These are phyloP conservation scores for Phytophthora podocarpi DNA, from an alignment of 352 stramenopile species.

Conservation along the genomic window DNA sequence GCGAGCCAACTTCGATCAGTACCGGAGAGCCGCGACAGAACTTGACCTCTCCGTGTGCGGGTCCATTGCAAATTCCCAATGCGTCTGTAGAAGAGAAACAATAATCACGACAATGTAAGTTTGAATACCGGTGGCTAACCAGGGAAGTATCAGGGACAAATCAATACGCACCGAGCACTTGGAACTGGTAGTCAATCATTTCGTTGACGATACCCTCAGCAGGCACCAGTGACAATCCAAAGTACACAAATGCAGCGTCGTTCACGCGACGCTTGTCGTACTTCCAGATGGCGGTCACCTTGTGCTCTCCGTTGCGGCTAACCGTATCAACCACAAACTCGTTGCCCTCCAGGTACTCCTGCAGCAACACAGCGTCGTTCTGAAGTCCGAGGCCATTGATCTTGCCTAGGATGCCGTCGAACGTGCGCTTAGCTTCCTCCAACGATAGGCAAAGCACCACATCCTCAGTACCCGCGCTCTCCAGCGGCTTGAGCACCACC, in stretches of 20 bases:
- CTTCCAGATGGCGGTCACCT: constrained; percentile 96
- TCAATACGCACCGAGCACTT: constrained; percentile 54
- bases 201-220: constrained; percentile 71
- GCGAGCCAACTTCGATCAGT: constrained; percentile 95
- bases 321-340: constrained; percentile 98
- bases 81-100: constrained; percentile 41
- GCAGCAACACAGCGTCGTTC: constrained; percentile 86
- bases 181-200: constrained; percentile 87
- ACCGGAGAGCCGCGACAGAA: constrained; percentile 87
- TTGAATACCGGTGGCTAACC: neutral
- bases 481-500: constrained; percentile 92
- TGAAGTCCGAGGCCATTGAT: constrained; percentile 87
- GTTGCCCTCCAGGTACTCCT: constrained; percentile 94
- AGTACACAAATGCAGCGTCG: constrained; percentile 95
- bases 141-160: neutral
- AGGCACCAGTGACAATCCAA: constrained; percentile 78
- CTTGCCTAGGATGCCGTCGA: constrained; percentile 83
- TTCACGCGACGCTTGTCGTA: constrained; percentile 98
- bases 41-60: constrained; percentile 85
- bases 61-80: constrained; percentile 75
- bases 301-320: constrained; percentile 92
- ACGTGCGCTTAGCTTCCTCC: constrained; percentile 83
- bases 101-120: constrained; percentile 1
- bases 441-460: constrained; percentile 83
- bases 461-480: constrained; percentile 78